Base-by-base conservation (phyloP, 2,329 filamentous ascomycete species). In the Seiridium cupressi region DNA sequence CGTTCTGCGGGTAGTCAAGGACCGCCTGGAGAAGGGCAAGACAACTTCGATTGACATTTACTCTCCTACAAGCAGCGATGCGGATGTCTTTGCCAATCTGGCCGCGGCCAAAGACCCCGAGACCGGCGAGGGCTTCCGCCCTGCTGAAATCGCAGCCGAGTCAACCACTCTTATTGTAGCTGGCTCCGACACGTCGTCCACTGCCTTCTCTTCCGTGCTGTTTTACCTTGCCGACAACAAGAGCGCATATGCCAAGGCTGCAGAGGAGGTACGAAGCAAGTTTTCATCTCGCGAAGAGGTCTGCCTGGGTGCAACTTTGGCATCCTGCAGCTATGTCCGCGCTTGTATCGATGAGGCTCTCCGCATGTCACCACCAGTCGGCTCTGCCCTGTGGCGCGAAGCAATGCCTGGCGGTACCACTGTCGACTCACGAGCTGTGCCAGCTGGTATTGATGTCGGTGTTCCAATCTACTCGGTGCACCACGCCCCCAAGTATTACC, bases 281-380 rank as follows among this genome's bases (percentile, higher is more conserved):
- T 63, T 66, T 49, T 38, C 58, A 10, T 58, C 51, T 6, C 53
- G 26, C 6, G 8, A 42, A 3, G 61, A 60, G 3, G 63, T 66
- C 9, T 34, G 46, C 18, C 34, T 31, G 5, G 64, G 61, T 3
- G 26, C 53, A 7, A 42, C 38, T 8, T 58, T 66, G 4, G 31
- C 51, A 8, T 55, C 58, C 0, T 66, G 64, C 44, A 53, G 9
- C 7, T 64, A 60, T 42, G 44, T 63, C 3, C 60, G 64, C 5
- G 63, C 64, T 26, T 58, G 60, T 32, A 61, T 66, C 36, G 58
- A 60, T 57, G 51, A 59, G 11, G 38, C 60, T 9, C 51, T 61
- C 8, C 49, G 60, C 42, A 59, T 61, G 51, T 61, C 61, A 18
- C 62, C 63, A 4, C 62, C 64, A 0, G 44, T 57, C 5, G 48